Base-by-base conservation (phyloP, 345 rosid species). In the Melaleuca alternifolia region DNA sequence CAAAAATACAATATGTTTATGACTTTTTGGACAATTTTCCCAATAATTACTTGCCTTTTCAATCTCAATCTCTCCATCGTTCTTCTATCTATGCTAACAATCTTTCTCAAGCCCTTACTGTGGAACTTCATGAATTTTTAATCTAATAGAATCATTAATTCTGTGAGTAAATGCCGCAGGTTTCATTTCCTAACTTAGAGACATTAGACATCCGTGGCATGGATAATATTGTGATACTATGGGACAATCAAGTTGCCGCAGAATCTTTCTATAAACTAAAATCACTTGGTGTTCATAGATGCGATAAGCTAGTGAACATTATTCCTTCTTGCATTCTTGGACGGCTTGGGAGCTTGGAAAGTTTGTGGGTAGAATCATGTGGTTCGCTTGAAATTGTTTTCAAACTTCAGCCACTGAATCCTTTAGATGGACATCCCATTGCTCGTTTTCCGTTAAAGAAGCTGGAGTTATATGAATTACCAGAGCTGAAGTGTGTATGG, bases 151-250 rank as follows among this genome's bases (percentile, higher is more conserved):
- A 57, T 57, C 3, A 26, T 18, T 59, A 59, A 59, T 61, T 61
- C 28, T 0, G 1, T 1, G 10, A 28, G 41, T 0, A 0, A 59
- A 61, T 61, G 14, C 5, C 0, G 10, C 41, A 61, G 20, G 75
- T 61, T 28, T 37, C 75, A 6, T 61, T 61, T 61, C 75, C 75
- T 6, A 61, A 5, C 37, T 28, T 61, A 10, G 10, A 61, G 75
- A 61, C 20, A 12, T 11, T 59, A n/a, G 0, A 3, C 0, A n/a
- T 59, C 1, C 0, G 1, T 0, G 0, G 0, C 0, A n/a, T n/a
- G 33, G 18, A 11, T n/a, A 59, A 13, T n/a, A n/a, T 59, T n/a
- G 71, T 11, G 33, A 59, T n/a, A 59, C 2, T 59, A 59, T 59
- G 71, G 18, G 71, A 59, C 71, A 59, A 59, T n/a, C 71, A 59